Base-by-base conservation (phyloP, 805 yeast species). In the Clavispora carvajalis region DNA sequence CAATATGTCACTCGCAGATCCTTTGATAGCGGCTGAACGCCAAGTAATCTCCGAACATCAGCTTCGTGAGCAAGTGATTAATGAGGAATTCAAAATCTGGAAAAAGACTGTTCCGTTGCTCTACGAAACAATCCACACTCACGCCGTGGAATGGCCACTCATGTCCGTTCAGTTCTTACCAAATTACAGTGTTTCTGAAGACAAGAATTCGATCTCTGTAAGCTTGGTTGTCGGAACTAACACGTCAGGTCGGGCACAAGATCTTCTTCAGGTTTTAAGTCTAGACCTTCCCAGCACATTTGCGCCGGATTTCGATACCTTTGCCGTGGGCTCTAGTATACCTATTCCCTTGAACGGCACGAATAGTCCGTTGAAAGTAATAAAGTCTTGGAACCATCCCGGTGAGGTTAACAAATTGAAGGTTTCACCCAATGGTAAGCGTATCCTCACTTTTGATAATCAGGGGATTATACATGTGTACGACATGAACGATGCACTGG, bases 1-100 rank as follows among this genome's bases (percentile, higher is more conserved):
- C 4, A 28, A 28, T 11, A 28, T 28, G 31, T 28, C 31, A 19
- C 35, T 41, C 9, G 30, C 38, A 15, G 54, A 51, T 25, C 30
- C 46, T 10, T 22, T 43, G 42, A 43, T 18, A 3, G 49, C 43
- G 6, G 72, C 72, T 5, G 67, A 66, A 46, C 57, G 52, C 21
- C 71, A 63, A 38, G 55, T 69, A 17, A 53, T 62, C 23, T 51
- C 58, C 16, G 77, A 71, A 44, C 77, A 76, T 52, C 80, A 77
- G 50, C 64, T 70, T 37, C 68, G 70, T 36, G 85, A 80, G 52
- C 84, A 83, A 54, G 60, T 82, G 8, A 69, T 73, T 45, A 85
- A 85, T 52, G 95, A 85, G 60, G 93, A 85, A 62, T 84, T 74
- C 68, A 72, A 72, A 49, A 65, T 81, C 43, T 87, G 96, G 96